Base-by-base conservation (phyloP, 441 rosid species). In the Mallotus japonicus region DNA sequence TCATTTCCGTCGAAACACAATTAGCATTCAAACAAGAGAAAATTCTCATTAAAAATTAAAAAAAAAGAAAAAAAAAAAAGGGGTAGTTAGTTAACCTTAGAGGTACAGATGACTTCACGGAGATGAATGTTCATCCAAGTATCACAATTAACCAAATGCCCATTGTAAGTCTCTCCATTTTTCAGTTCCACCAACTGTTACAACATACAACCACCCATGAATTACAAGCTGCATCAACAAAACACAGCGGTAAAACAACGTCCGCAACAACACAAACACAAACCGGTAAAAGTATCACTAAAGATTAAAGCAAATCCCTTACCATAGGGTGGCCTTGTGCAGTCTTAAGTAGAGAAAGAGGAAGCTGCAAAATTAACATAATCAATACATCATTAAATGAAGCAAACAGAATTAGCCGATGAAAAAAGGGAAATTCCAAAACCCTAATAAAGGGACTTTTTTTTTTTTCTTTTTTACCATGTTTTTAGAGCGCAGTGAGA, bases 321-420 rank as follows among this genome's bases (percentile, higher is more conserved):
- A 95, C 99, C 98, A 95, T 92, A 19, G 97, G 99, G 76, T 95
- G 97, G 72, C 98, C 99, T 79, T 92, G 98, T 34, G 99, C 96
- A 34, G 98, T 91, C 86, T 92, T 92, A 44, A 92, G 96, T 22
- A 95, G 76, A 28, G 97, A 95, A 69, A 92, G 97, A 71, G 99
- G 99, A 84, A 95, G 97, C 98, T 95, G 86, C 70, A 77, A 55
- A 37, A 77, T 32, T 13, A 67, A 65, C n/a, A 54, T 46, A 49
- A 51, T 46, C 24, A 71, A 56, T 16, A 34, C n/a, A 5, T 44
- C 13, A 67, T 37, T 37, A 6, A 37, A 37, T 7, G 57, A 49
- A 60, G 51, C 20, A 54, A 12, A 7, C 32, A 10, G 16, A 14
- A 59, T 62, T 17, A 71, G 19, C 20, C 11, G 5, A 19, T 28